Evolutionary conservation across 352 stramenopile species (phyloP), one percentile per base, ranked within the genome.

Genomic region (Blastocystis sp.): DNA sequence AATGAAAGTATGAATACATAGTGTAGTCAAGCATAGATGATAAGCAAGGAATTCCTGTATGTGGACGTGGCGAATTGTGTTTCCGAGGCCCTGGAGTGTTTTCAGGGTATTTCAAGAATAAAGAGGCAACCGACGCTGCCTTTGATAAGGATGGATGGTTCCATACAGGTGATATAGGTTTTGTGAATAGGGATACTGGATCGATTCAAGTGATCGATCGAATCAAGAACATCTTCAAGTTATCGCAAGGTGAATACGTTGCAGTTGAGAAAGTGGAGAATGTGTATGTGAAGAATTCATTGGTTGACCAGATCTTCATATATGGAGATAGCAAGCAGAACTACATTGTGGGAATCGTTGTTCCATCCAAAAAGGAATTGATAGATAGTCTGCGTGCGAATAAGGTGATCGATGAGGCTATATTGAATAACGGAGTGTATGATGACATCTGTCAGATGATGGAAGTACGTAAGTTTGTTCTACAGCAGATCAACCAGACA

Each of bases 181-280:
- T 90, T 90, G 94, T 93, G 92, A 94, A 94, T 76, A 91, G 91
- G 54, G 93, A 95, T 53, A 34, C 30, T 34, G 94, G 53, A 39
- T 30, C 41, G 13, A 55, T 89, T 37, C 20, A 78, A 34, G 43
- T 89, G 43, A 94, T 96, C 50, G 94, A 96, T 76, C 93, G 94
- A 66, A 96, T 95, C 91, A 96, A 97, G 91, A 96, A 96, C 91
- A 96, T 97, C 87, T 97, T 97, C 92, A 97, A 97, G 93, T 93
- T 97, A 9, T 93, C 93, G 24, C 94, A 97, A 90, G 96, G 96
- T 55, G 96, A 98, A 91, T 98, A 98, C 91, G 93, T 98, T 3
- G 95, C 96, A 0, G 92, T 96, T 3, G 96, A 98, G 91, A 98
- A 98, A 92, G 94, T 99, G 87, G 96, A 99, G 90, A 96, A 96